Evolutionary conservation across 2,329 filamentous ascomycete species (phyloP), one percentile per base, ranked within the genome.

Genomic region (Chalaropsis thielavioides): DNA sequence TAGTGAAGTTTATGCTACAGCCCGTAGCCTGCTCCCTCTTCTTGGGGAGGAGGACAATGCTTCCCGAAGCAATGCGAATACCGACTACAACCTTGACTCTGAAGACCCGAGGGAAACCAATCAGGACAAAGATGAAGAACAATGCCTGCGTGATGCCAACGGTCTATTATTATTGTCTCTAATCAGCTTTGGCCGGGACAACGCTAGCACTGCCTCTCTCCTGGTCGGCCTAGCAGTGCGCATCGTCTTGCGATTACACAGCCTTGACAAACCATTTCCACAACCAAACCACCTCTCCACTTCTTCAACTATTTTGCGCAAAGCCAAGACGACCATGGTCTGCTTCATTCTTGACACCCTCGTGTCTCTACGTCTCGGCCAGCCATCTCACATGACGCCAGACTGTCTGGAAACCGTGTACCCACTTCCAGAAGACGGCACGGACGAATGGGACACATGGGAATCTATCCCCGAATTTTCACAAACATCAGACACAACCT

Each of bases 361-460:
- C 24, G 71, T 85, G 15, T 80, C 81, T 8, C 72, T 81, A 19
- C 76, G 80, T 8, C 74, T 84, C 2, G 74, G 77, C n/a, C 76
- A 76, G 41, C 73, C 76, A 10, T 76, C 81, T 1, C 80, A 81
- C 70, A 75, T 86, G 64, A 71, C 73, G 10, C 75, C 76, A 15
- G 79, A 83, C 62, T 71, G 82, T 31, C 72, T 76, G n/a, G 72
- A 73, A 44, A 71, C 72, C 62, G 66, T 78, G 38, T 79, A 79
- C 10, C 72, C 74, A 2, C 75, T 87, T 1, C 78, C 82, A 31
- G 85, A 88, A 72, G 84, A 88, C 69, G 85, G 85, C 1, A 74
- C 86, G 22, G 87, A 90, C 70, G 86, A 90, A 74, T 90, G 87
- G 87, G 83, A 87, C 68, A 83, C 85, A 1, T 90, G 87, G 87